phyloP scores from a whole-genome alignment of 1,284 basidiomycete genomes.

The Puccinia hordei region DNA sequence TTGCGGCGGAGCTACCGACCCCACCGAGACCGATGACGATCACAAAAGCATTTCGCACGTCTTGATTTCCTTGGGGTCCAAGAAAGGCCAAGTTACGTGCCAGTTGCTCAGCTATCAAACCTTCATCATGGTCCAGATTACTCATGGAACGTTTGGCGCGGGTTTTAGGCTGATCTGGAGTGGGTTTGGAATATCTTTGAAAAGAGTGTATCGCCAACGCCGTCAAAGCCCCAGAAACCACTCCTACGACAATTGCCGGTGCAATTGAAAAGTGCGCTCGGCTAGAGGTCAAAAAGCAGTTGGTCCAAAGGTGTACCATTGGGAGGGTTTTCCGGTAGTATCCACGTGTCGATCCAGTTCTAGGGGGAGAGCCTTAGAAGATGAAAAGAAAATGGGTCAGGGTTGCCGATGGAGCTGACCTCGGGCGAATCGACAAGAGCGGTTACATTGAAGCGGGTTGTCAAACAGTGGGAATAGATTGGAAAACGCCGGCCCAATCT shows the following conservation, averaged over 20 bases:
- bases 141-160: not conserved
- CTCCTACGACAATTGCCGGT: constrained; percentile 12
- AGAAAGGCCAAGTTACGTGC: constrained; percentile 94
- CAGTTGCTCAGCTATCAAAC: constrained; percentile 66
- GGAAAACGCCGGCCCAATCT: too few relatives aligned
- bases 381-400: too few relatives aligned
- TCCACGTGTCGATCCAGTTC: not conserved
- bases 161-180: not conserved
- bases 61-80: constrained; percentile 82
- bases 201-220: constrained; percentile 12
- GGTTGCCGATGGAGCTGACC: too few relatives aligned
- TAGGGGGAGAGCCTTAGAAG: too few relatives aligned
- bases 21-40: constrained; percentile 93
- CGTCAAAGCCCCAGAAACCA: constrained; percentile 35
- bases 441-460: too few relatives aligned
- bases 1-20: constrained; percentile 90
- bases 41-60: constrained; percentile 74
- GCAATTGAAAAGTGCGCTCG: not conserved
- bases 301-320: constrained; percentile 4
- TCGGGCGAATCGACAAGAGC: too few relatives aligned
- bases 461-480: too few relatives aligned
- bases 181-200: not conserved
- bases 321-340: not conserved
- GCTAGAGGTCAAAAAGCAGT: not conserved
- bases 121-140: constrained; percentile 55